Evolutionary conservation across 2,329 filamentous ascomycete species (phyloP), one percentile per base, ranked within the genome.

Genomic region (Tympanopsis confertula): DNA sequence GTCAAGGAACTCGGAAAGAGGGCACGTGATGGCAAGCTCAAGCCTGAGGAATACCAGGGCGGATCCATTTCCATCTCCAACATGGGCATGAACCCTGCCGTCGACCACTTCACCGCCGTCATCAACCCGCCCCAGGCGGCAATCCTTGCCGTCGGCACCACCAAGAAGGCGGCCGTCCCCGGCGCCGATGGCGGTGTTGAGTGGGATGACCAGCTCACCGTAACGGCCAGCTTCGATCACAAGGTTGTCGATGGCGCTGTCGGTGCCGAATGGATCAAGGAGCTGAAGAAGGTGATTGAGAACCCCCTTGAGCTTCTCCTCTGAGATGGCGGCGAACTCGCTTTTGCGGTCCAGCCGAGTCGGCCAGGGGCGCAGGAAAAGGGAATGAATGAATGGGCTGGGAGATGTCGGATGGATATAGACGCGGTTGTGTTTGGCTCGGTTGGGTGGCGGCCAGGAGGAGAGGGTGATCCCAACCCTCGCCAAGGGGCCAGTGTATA

Each of bases 21-120:
- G 59, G 91, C 91, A 45, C 79, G 87, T 44, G 91, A 96, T 51
- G 85, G 86, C 67, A 98, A 96, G 79, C 83, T 98, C 53, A 96
- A 96, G 82, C 91, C 91, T 35, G 89, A 98, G 63, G 88, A 98
- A 68, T 98, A 94, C 78, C 89, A 95, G 73, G 91, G 91, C 40
- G 91, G 91, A 60, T 94, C 86, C 60, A 94, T 98, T 68, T 95
- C 89, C 62, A 96, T 98, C 66, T 94, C 86, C 68, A 98, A 98
- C 78, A 94, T 98, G 91, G 91, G 91, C 64, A 98, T 98, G 91
- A 98, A 98, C 76, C 57, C 80, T 35, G 89, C 91, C 37, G 82
- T 98, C 45, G 88, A 96, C 66, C 78, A 87, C 60, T 98, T 98
- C 69, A 96, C 91, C 38, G 91, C 91, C 49, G 84, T 98, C 56